These are phyloP conservation scores for Fusarium buharicum DNA, from an alignment of 2,329 filamentous ascomycete species.

Conservation along the genomic window DNA sequence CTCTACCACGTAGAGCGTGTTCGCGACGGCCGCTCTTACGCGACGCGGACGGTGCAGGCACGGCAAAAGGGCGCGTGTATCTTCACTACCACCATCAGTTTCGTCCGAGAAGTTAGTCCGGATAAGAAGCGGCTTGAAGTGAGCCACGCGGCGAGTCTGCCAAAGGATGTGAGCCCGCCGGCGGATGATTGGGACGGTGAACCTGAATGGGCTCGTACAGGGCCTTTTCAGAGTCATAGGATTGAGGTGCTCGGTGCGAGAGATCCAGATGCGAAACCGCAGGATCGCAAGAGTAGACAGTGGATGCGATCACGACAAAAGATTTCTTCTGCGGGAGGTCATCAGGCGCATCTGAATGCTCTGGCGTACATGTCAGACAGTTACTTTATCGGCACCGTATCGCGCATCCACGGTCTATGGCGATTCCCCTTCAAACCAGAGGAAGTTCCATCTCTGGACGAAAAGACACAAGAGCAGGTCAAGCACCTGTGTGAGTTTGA, in stretches of 20 bases:
- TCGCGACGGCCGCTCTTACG: conserved; percentile 87
- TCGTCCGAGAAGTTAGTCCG: conserved; percentile 74
- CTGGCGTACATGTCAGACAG: conserved; percentile 93
- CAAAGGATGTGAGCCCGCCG: conserved; percentile 54
- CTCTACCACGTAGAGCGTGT: conserved; percentile 96
- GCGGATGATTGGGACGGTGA: conserved; percentile 56
- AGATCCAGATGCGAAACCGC: conserved; percentile 61
- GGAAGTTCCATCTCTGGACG: conserved; percentile 63
- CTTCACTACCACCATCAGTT: conserved; percentile 95
- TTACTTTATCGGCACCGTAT: conserved; percentile 91
- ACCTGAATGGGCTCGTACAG: conserved; percentile 61
- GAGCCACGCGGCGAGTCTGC: conserved; percentile 72
- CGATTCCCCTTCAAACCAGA: conserved; percentile 69
- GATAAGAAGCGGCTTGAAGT: conserved; percentile 66
- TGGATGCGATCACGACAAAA: conserved; percentile 80
- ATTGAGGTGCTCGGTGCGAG: conserved; percentile 54
- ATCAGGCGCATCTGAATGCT: conserved; percentile 84
- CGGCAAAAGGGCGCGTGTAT: conserved; percentile 88
- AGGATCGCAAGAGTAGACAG: conserved; percentile 74
- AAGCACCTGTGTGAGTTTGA: conserved; percentile 55
- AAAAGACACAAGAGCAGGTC: conserved; percentile 53
- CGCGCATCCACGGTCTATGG: conserved; percentile 83
- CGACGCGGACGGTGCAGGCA: conserved; percentile 95
- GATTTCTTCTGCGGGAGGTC: conserved; percentile 78
- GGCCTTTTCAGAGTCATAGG: conserved; percentile 60